phyloP scores from a whole-genome alignment of 2,329 filamentous ascomycete genomes.

The Ilyonectria robusta region DNA sequence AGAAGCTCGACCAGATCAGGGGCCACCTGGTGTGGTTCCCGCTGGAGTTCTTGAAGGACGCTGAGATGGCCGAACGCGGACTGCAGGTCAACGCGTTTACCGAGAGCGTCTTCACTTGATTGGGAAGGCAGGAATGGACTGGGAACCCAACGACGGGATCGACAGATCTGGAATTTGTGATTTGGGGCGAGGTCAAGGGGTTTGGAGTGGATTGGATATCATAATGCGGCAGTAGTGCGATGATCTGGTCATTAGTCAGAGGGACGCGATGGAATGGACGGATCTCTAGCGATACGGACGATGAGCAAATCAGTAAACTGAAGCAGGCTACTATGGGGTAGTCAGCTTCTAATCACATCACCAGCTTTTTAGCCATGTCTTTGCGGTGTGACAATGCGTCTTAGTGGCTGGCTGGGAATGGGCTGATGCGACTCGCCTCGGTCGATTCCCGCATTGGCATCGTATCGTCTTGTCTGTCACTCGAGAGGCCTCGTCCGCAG shows the following conservation, averaged over 20 bases:
- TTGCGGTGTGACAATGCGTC: constrained; percentile 40
- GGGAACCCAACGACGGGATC: neutral
- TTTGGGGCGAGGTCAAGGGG: neutral
- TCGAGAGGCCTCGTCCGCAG: constrained; percentile 12
- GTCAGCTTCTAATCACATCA: constrained; percentile 24
- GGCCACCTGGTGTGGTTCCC: constrained; percentile 97
- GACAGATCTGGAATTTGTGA: neutral
- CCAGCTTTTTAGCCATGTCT: constrained; percentile 6
- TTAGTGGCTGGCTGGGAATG: constrained; percentile 41
- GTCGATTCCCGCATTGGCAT: constrained; percentile 32
- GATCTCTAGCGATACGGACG: neutral
- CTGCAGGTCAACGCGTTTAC: constrained; percentile 89
- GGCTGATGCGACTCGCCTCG: constrained; percentile 41
- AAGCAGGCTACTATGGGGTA: constrained; percentile 14
- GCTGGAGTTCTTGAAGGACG: constrained; percentile 87
- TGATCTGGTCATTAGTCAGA: neutral
- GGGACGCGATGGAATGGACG: neutral
- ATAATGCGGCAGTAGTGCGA: neutral
- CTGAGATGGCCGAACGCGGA: constrained; percentile 90
- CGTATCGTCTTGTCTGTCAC: constrained; percentile 7
- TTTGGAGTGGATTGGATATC: neutral
- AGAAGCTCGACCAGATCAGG: constrained; percentile 83
- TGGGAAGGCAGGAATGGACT: neutral
- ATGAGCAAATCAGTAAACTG: constrained; percentile 7
- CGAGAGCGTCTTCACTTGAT: constrained; percentile 85